Evolutionary conservation across 2,329 filamentous ascomycete genomes (phyloP).

Genomic region (Didymella glomerata): DNA sequence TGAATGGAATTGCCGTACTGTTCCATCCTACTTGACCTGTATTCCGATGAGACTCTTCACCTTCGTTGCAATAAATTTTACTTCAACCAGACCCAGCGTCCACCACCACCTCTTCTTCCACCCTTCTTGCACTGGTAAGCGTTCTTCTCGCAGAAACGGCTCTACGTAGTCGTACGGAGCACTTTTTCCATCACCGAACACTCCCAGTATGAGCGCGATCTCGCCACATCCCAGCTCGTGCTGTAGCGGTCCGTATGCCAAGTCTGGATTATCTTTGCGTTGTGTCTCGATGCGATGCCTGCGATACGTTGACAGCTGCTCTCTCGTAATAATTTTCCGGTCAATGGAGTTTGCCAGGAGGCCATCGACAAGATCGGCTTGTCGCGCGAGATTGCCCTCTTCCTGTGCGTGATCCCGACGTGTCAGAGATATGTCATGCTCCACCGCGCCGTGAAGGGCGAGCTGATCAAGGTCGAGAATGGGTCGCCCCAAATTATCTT

Average conservation of each 20-base stretch:
- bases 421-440: constrained; percentile 21
- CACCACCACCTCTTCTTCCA: constrained; percentile 23
- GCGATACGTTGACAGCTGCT: constrained; percentile 9
- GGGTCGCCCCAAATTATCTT: constrained; percentile 4
- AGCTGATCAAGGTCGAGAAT: constrained; percentile 20
- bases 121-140: constrained; percentile 22
- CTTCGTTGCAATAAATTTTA: constrained; percentile 14
- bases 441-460: constrained; percentile 14
- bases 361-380: constrained; percentile 7
- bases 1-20: not conserved
- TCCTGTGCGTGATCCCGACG: constrained; percentile 18
- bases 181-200: constrained; percentile 19
- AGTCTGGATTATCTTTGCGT: constrained; percentile 8
- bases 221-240: constrained; percentile 20
- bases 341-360: constrained; percentile 12
- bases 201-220: constrained; percentile 19
- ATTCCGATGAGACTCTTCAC: constrained; percentile 16
- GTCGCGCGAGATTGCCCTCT: constrained; percentile 16
- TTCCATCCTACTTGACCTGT: not conserved
- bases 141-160: constrained; percentile 17
- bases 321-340: constrained; percentile 3
- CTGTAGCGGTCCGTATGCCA: constrained; percentile 17
- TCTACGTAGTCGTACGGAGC: constrained; percentile 9
- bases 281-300: constrained; percentile 17
- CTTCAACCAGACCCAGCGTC: constrained; percentile 21